phyloP scores from a whole-genome alignment of 192 early-diverging fungal genomes.

The Gaertneriomyces sp. region DNA sequence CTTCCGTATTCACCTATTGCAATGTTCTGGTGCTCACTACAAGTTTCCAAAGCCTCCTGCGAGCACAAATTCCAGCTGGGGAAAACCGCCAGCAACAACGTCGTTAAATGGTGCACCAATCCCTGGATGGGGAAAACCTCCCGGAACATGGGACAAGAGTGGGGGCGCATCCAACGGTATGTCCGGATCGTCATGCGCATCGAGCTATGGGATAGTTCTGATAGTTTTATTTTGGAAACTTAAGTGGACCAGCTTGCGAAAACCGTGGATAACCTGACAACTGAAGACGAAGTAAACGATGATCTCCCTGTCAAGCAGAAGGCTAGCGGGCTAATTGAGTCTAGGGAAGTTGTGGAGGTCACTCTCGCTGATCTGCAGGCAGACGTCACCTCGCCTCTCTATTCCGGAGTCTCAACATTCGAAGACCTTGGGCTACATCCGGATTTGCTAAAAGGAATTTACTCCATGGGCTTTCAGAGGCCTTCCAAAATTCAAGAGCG shows the following conservation, averaged over 20 bases:
- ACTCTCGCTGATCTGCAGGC: constrained; percentile 62
- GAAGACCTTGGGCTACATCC: constrained; percentile 57
- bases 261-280: constrained; percentile 18
- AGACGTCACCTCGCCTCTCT: constrained; percentile 71
- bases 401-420: constrained; percentile 66
- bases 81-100: too few relatives aligned
- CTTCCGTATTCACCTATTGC: too few relatives aligned
- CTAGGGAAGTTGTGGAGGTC: constrained; percentile 53
- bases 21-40: too few relatives aligned
- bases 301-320: constrained; percentile 4
- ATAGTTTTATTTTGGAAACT: too few relatives aligned
- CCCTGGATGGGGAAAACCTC: too few relatives aligned
- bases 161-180: too few relatives aligned
- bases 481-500: constrained; percentile 96
- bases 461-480: constrained; percentile 87
- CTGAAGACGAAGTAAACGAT: constrained; percentile 27
- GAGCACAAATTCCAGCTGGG: too few relatives aligned
- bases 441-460: constrained; percentile 87
- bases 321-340: constrained; percentile 8
- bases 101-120: too few relatives aligned
- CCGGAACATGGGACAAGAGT: too few relatives aligned
- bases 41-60: too few relatives aligned
- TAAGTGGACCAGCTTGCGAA: constrained; percentile 15
- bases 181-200: too few relatives aligned
- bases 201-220: too few relatives aligned